Evolutionary conservation across 257 asterid genomes (phyloP), one percentile per base, ranked within the genome.

Genomic region (Misopates orontium): DNA sequence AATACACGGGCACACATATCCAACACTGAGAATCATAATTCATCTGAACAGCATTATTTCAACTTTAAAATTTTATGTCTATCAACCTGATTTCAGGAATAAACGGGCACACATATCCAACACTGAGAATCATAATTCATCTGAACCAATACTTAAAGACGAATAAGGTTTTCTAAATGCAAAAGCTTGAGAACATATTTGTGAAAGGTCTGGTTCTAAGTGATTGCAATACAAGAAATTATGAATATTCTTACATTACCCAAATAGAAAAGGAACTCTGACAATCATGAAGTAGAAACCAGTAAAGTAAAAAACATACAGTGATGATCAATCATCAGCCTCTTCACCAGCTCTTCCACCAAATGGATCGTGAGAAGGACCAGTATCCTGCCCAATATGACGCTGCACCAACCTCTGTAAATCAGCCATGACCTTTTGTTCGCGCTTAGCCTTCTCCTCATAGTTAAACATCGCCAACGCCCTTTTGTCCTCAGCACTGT

Each of bases 391-490:
- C 72, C 96, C 97, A 54, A 93, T 93, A 75, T 93, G 99, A 18
- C 97, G 91, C 77, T 93, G 95, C 72, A 93, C 99, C 72, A 93
- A 72, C 64, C 99, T 76, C 87, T 93, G 95, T 77, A 93, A 75
- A 84, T 93, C 99, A 75, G 95, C 91, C 99, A 93, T 93, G 67
- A 93, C 99, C 85, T 93, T 93, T 81, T 84, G 94, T 62, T 93
- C 97, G 1, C 99, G 89, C 86, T 93, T 93, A 52, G 97, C 86
- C 84, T 93, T 93, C 84, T 93, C 99, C 82, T 93, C 97, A 36
- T 93, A 90, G 83, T 93, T 93, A 61, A 93, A 93, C 99, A 93
- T 90, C 16, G 99, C 99, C 79, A 93, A 66, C 0, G 99, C 99
- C 41, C 97, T 81, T 74, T 93, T 93, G 72, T 93, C 99, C 79